A percentile compares a stretch with the other conserved stretches of the same genome.
Conservation (phyloP, 1,139 yeast genomes). For the Candida sp. region DNA sequence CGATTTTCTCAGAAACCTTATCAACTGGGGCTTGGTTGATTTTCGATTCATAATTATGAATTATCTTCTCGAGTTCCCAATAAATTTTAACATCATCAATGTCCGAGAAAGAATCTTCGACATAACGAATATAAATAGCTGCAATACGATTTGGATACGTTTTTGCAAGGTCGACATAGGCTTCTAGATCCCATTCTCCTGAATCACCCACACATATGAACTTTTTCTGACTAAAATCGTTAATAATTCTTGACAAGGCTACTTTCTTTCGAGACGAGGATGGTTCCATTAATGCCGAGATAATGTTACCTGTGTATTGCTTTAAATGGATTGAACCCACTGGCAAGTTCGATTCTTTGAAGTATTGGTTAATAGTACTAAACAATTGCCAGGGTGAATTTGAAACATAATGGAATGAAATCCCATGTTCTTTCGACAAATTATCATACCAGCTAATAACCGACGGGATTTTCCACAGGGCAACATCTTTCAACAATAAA, state of each 20-base stretch:
- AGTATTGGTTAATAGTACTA: slow-evolving; percentile 59
- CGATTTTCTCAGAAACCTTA: slow-evolving; percentile 1
- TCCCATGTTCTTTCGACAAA: slow-evolving; percentile 33
- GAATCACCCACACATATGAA: slow-evolving; percentile 92
- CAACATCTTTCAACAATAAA: slow-evolving; percentile 63
- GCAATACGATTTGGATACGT: slow-evolving; percentile 58
- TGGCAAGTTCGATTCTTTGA: slow-evolving; percentile 59
- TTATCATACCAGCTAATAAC: slow-evolving; percentile 66
- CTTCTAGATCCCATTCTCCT: slow-evolving; percentile 93
- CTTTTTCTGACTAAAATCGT: slow-evolving; percentile 73
- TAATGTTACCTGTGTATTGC: slow-evolving; percentile 78
- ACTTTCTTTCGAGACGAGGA: slow-evolving; percentile 75
- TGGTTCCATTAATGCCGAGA: slow-evolving; percentile 82
- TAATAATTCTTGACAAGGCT: slow-evolving; percentile 59
- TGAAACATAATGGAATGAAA: slow-evolving; percentile 85
- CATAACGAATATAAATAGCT: slow-evolving; percentile 81
- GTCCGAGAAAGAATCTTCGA: slow-evolving; percentile 64
- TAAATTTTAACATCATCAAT: slow-evolving; percentile 41
- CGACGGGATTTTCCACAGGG: slow-evolving; percentile 68
- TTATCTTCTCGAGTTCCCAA: slow-evolving; percentile 24
- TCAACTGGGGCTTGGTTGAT: neutral
- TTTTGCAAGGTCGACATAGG: slow-evolving; percentile 71
- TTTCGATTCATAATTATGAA: slow-evolving; percentile 5
- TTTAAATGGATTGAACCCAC: slow-evolving; percentile 78
- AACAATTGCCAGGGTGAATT: slow-evolving; percentile 93